Conservation (phyloP, 1,284 basidiomycete genomes). For the Cryptococcus hybrid region DNA sequence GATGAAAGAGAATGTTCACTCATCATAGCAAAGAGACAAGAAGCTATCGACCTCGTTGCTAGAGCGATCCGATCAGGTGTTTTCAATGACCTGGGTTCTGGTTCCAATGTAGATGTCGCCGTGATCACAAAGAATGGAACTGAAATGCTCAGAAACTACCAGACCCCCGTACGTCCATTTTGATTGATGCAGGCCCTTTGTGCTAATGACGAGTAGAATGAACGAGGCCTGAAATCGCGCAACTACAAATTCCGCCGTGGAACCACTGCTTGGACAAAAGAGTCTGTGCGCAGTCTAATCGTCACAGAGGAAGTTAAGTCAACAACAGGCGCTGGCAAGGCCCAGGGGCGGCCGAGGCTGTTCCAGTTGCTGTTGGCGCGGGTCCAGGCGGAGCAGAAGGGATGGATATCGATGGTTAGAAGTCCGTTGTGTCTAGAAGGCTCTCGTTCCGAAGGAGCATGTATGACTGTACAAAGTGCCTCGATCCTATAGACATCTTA, state of each 20-base stretch:
- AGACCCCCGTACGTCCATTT: conserved; percentile 63
- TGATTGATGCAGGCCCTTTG: not conserved
- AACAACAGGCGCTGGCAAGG: conserved; percentile 42
- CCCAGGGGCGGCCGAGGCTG: conserved; percentile 16
- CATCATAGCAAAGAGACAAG: conserved; percentile 59
- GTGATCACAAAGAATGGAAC: conserved; percentile 81
- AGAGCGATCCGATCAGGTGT: conserved; percentile 92
- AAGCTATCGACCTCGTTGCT: conserved; percentile 80
- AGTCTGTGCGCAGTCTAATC: conserved; percentile 69
- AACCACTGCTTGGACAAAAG: conserved; percentile 82
- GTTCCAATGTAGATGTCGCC: conserved; percentile 96
- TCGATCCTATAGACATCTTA: too few relatives aligned
- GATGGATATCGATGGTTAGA: conserved; percentile 39
- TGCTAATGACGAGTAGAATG: conserved; percentile 55
- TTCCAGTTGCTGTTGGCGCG: conserved; percentile 23
- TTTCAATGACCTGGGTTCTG: conserved; percentile 98
- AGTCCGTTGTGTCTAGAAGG: too few relatives aligned
- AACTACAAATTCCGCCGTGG: conserved; percentile 81
- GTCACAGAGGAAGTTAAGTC: conserved; percentile 65
- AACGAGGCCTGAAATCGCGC: conserved; percentile 72
- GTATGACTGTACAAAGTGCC: too few relatives aligned
- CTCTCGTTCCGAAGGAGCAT: too few relatives aligned
- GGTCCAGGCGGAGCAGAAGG: conserved; percentile 32
- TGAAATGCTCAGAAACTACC: conserved; percentile 85
- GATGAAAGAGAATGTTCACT: not conserved